Evolutionary conservation across 805 yeast species (phyloP).

Genomic region (Metschnikowia cerradonensis): DNA sequence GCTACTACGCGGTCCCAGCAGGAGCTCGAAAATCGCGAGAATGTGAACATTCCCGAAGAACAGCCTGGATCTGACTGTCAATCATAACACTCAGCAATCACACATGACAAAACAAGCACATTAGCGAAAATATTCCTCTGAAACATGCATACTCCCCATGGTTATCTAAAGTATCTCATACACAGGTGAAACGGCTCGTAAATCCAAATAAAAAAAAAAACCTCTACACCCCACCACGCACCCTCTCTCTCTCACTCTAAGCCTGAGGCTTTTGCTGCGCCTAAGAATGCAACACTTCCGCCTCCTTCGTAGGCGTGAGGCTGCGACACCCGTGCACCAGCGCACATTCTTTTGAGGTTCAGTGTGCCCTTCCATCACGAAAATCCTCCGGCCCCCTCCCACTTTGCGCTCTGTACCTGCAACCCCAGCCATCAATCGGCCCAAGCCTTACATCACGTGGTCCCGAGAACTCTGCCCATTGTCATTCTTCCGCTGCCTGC

Average conservation of each 20-base stretch:
- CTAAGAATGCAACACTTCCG: background rate
- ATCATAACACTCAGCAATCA: background rate
- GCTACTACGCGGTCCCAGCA: background rate
- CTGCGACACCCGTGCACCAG: constrained; percentile 4
- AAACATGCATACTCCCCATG: too few relatives aligned
- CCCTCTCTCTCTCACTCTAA: too few relatives aligned
- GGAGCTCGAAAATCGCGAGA: background rate
- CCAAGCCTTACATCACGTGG: background rate
- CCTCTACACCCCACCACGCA: too few relatives aligned
- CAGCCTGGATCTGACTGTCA: background rate
- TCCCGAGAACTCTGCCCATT: background rate
- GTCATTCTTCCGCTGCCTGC: background rate
- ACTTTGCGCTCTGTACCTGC: constrained; percentile 1
- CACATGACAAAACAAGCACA: background rate
- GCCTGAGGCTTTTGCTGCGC: background rate
- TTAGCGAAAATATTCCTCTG: too few relatives aligned
- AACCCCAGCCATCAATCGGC: background rate
- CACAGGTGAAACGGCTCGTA: too few relatives aligned
- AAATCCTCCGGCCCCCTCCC: background rate
- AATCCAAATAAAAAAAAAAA: too few relatives aligned
- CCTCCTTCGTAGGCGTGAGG: constrained; percentile 1
- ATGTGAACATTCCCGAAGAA: background rate
- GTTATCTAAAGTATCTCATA: too few relatives aligned
- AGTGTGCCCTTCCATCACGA: background rate
- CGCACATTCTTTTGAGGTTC: constrained; percentile 3